phyloP scores from a whole-genome alignment of 2,329 filamentous ascomycete species.

The Phialemoniopsis sp. region DNA sequence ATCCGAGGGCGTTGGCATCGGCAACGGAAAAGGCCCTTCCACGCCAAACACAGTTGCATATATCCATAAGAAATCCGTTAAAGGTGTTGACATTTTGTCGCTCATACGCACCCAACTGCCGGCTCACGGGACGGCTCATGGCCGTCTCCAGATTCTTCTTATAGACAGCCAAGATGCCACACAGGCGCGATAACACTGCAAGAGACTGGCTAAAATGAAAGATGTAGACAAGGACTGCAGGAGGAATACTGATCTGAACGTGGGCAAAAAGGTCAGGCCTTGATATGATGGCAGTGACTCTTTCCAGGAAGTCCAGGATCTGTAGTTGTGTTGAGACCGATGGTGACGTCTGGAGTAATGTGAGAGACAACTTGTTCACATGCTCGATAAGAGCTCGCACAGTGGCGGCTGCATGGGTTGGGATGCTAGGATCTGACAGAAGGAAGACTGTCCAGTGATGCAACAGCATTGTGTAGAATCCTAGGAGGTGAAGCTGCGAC shows the following conservation, averaged over 20 bases:
- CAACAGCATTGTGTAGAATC: conserved; percentile 65
- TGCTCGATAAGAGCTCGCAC: conserved; percentile 40
- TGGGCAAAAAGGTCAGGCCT: conserved; percentile 43
- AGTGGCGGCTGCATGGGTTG: conserved; percentile 27
- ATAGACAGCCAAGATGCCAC: conserved; percentile 65
- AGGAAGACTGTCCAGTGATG: conserved; percentile 51
- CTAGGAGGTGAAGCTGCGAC: conserved; percentile 57
- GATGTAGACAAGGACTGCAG: conserved; percentile 64
- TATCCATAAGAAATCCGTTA: conserved; percentile 83
- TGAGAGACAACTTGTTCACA: conserved; percentile 52
- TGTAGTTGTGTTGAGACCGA: conserved; percentile 42
- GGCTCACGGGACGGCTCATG: conserved; percentile 29
- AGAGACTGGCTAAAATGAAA: conserved; percentile 64
- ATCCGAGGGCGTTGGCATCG: conserved; percentile 60
- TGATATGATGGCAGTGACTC: conserved; percentile 52
- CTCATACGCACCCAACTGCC: conserved; percentile 39
- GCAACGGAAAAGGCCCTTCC: conserved; percentile 62
- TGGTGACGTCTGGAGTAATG: conserved; percentile 51
- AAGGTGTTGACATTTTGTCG: conserved; percentile 63
- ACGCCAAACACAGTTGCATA: conserved; percentile 81
- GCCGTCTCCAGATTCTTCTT: conserved; percentile 70
- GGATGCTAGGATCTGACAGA: conserved; percentile 25
- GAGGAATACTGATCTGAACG: conserved; percentile 65
- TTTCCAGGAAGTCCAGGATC: conserved; percentile 68
- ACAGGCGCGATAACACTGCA: conserved; percentile 63